phyloP scores from a whole-genome alignment of 371 early-diverging fungal species.

The Mucor piriformis region DNA sequence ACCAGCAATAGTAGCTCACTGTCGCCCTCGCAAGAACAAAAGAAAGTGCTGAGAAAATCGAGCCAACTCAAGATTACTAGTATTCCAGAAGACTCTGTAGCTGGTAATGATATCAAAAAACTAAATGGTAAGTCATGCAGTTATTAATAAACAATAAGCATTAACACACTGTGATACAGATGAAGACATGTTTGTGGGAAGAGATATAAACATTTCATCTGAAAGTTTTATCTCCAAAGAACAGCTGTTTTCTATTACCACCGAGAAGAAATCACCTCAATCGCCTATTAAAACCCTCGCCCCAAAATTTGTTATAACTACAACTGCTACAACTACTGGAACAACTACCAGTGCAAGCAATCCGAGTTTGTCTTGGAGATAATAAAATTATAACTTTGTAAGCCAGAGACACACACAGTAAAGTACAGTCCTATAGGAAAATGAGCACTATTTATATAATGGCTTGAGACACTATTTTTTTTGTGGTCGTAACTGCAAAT shows the following conservation, averaged over 20 bases:
- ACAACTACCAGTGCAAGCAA: background rate
- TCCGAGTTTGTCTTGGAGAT: slow-evolving; percentile 1
- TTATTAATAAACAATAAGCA: no score
- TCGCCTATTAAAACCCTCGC: background rate
- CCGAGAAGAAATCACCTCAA: background rate
- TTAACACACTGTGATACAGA: no score
- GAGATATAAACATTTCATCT: slow-evolving; percentile 19
- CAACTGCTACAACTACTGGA: background rate
- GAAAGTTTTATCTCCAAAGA: slow-evolving; percentile 20
- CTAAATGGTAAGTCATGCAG: background rate
- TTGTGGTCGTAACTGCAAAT: no score
- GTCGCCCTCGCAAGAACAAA: background rate
- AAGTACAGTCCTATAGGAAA: no score
- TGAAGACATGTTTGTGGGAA: slow-evolving; percentile 26
- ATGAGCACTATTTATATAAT: no score
- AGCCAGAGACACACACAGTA: no score
- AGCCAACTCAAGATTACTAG: slow-evolving; percentile 11
- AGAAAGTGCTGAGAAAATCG: slow-evolving; percentile 1
- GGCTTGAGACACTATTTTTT: no score
- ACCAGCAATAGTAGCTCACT: background rate
- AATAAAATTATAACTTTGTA: background rate
- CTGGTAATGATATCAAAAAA: background rate
- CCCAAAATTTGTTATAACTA: background rate
- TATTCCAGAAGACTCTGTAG: background rate
- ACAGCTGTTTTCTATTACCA: slow-evolving; percentile 14